These are phyloP conservation scores for Rhizopus delemar DNA, from an alignment of 371 early-diverging fungal species.

Conservation along the genomic window DNA sequence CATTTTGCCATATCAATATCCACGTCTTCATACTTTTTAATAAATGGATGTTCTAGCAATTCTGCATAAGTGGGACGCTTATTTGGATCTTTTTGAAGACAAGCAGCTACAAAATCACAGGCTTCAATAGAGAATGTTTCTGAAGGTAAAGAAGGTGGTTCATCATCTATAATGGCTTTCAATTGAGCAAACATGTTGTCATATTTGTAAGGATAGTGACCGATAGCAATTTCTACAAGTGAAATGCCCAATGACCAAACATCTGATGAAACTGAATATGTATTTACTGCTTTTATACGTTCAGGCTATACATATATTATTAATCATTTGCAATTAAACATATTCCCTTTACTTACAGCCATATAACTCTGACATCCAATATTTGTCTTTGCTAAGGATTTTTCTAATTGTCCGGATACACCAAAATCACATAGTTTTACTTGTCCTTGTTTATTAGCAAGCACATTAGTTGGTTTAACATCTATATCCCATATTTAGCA, in stretches of 20 bases:
- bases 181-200: conserved; percentile 84
- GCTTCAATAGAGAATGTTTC: conserved; percentile 67
- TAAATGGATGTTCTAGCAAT: conserved; percentile 76
- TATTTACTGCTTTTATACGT: conserved; percentile 65
- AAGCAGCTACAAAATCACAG: conserved; percentile 76
- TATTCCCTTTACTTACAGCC: conserved; percentile 66
- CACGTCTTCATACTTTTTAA: conserved; percentile 56
- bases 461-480: conserved; percentile 94
- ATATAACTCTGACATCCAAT: conserved; percentile 94
- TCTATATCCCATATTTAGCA: conserved; percentile 45
- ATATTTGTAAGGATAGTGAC: conserved; percentile 77
- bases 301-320: conserved; percentile 63
- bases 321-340: background rate
- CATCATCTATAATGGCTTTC: conserved; percentile 82
- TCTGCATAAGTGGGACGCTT: conserved; percentile 73
- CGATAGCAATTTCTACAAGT: conserved; percentile 88
- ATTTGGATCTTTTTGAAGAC: conserved; percentile 75
- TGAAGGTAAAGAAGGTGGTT: conserved; percentile 72
- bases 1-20: conserved; percentile 85
- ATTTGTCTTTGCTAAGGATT: conserved; percentile 90
- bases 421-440: conserved; percentile 95
- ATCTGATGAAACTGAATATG: conserved; percentile 80
- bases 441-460: conserved; percentile 82
- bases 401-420: conserved; percentile 84
- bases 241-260: conserved; percentile 93